Conservation (phyloP, 2,329 filamentous ascomycete species). For the Colletotrichum sp. region DNA sequence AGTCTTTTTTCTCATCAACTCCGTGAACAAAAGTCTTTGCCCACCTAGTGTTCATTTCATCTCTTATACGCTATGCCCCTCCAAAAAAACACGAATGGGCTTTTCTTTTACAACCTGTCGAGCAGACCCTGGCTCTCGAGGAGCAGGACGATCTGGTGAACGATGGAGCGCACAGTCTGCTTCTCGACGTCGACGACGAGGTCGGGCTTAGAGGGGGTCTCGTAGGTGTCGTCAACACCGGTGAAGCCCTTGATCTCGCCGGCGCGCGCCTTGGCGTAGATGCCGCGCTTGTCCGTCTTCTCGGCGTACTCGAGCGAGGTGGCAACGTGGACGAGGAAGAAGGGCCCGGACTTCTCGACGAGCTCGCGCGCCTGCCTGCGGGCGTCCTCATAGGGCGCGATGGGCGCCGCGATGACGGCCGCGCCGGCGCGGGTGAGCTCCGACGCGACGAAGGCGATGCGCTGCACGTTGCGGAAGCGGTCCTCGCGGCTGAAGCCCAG, state of each 20-base stretch:
- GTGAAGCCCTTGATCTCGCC: conserved; percentile 99
- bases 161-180: conserved; percentile 88
- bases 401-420: conserved; percentile 94
- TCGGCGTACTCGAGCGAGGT: conserved; percentile 92
- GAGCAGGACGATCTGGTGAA: conserved; percentile 95
- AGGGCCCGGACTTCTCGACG: conserved; percentile 85
- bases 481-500: conserved; percentile 94
- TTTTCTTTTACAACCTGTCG: conserved; percentile 62
- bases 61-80: not conserved
- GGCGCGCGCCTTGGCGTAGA: conserved; percentile 81
- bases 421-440: conserved; percentile 93
- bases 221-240: conserved; percentile 96
- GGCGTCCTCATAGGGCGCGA: conserved; percentile 86
- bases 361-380: conserved; percentile 81
- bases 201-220: conserved; percentile 80
- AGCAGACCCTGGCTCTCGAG: conserved; percentile 89
- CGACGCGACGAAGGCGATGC: conserved; percentile 94
- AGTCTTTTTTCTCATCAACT: not conserved
- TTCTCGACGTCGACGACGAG: conserved; percentile 84
- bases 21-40: not conserved
- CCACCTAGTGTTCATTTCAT: not conserved
- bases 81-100: not conserved
- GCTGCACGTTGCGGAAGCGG: conserved; percentile 91
- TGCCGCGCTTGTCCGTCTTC: conserved; percentile 91
- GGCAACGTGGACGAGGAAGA: conserved; percentile 94